Evolutionary conservation across 192 early-diverging fungal species (phyloP).

Genomic region (Polychytrium aggregatum): DNA sequence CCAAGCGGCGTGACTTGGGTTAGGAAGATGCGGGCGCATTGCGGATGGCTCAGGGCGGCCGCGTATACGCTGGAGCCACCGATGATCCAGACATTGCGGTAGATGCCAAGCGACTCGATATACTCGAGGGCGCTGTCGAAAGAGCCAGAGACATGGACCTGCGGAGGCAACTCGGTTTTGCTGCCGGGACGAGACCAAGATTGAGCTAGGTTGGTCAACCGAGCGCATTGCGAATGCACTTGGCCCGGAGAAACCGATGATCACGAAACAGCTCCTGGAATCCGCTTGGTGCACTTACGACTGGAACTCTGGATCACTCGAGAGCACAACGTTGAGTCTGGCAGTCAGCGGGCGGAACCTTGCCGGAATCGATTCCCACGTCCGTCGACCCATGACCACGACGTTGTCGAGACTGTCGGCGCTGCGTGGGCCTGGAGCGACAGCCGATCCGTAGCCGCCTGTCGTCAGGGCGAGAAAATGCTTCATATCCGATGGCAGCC

Average conservation of each 20-base stretch:
- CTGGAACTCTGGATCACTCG: constrained; percentile 34
- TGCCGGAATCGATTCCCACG: constrained; percentile 86
- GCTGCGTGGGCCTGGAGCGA: not conserved
- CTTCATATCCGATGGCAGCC: constrained; percentile 70
- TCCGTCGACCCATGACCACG: constrained; percentile 86
- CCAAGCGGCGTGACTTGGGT: constrained; percentile 49
- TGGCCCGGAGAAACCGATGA: not conserved
- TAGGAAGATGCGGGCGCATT: constrained; percentile 51
- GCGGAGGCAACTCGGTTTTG: not conserved
- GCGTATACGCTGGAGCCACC: constrained; percentile 71
- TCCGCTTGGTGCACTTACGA: constrained; percentile 3
- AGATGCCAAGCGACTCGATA: constrained; percentile 23
- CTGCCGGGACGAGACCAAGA: not conserved
- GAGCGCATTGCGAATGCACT: not conserved
- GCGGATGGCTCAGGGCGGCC: constrained; percentile 46
- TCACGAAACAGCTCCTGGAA: not conserved
- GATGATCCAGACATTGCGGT: constrained; percentile 60
- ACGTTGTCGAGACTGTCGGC: constrained; percentile 41
- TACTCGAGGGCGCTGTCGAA: constrained; percentile 41
- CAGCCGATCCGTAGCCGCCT: not conserved
- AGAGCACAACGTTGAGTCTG: constrained; percentile 79
- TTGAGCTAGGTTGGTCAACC: not conserved
- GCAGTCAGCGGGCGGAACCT: constrained; percentile 66
- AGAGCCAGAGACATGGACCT: constrained; percentile 22
- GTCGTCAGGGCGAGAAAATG: constrained; percentile 69